Evolutionary conservation across 2,329 filamentous ascomycete genomes (phyloP).

Genomic region (Hansfordia pulvinata): DNA sequence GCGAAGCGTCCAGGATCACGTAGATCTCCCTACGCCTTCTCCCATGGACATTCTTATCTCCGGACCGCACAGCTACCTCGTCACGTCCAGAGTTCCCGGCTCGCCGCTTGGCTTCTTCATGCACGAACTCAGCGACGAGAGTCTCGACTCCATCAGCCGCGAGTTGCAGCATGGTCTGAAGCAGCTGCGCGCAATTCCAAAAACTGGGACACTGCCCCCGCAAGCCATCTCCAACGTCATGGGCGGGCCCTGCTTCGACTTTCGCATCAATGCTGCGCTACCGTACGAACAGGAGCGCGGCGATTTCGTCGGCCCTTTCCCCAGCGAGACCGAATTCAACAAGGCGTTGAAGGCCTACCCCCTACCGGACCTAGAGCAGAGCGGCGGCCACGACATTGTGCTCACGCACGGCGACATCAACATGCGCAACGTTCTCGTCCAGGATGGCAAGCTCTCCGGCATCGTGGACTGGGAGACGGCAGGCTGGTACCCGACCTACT

Average conservation of each 20-base stretch:
- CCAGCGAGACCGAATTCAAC: constrained; percentile 4
- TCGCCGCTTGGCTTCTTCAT: constrained; percentile 2
- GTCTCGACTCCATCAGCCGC: constrained; percentile 1
- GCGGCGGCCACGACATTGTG: background rate
- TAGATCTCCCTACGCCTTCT: constrained; percentile 1
- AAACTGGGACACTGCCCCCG: constrained; percentile 1
- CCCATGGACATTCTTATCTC: constrained; percentile 4
- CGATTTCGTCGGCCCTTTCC: constrained; percentile 4
- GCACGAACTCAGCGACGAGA: constrained; percentile 3
- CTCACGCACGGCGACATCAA: constrained; percentile 15
- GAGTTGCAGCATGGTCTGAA: constrained; percentile 2
- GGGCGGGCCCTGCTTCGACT: constrained; percentile 2
- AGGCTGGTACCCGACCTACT: constrained; percentile 7
- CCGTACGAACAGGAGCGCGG: constrained; percentile 3
- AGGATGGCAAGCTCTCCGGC: constrained; percentile 12
- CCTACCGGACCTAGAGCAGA: constrained; percentile 3
- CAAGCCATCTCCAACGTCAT: constrained; percentile 3
- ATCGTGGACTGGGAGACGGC: constrained; percentile 8
- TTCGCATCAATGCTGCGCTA: constrained; percentile 1
- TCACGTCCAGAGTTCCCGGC: constrained; percentile 4
- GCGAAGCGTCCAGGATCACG: constrained; percentile 2
- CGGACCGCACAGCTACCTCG: constrained; percentile 2
- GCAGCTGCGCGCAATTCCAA: constrained; percentile 4
- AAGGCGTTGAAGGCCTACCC: constrained; percentile 1
- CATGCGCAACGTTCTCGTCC: constrained; percentile 13